Evolutionary conservation across 2,329 filamentous ascomycete species (phyloP).

Genomic region (Fusarium burgessii): DNA sequence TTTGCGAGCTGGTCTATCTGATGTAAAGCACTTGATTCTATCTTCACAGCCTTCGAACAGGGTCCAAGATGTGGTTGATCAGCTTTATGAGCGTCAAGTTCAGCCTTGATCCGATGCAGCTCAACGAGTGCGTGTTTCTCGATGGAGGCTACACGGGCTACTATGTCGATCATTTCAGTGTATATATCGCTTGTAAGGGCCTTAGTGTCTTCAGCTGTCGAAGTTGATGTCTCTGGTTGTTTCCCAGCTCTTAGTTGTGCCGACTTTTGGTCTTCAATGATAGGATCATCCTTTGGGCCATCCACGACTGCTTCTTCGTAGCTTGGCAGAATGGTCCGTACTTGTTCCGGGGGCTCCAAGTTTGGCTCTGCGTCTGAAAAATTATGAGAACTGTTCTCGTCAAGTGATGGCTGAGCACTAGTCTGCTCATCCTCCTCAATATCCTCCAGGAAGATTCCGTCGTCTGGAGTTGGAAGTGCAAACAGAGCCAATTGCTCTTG

Average conservation of each 20-base stretch:
- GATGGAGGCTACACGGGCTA: no score
- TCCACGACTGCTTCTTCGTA: not conserved
- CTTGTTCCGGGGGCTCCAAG: not conserved
- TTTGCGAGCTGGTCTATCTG: no score
- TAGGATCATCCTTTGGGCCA: not conserved
- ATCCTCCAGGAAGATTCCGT: not conserved
- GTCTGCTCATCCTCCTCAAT: not conserved
- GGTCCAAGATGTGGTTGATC: no score
- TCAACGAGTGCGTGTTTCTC: no score
- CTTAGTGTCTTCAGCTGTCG: not conserved
- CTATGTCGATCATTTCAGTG: no score
- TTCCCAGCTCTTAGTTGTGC: not conserved
- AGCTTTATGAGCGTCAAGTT: no score
- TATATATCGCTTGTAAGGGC: no score
- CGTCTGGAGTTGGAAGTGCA: not conserved
- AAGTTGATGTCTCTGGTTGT: not conserved
- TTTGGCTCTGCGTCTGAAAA: not conserved
- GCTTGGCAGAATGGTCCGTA: accelerated
- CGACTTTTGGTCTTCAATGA: not conserved
- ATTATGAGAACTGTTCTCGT: not conserved
- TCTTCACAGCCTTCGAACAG: no score
- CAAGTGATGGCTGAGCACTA: not conserved
- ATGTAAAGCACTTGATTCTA: no score
- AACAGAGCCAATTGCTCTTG: conserved; percentile 43
- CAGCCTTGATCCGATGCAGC: no score